These are phyloP conservation scores for Flaveria linearis DNA, from an alignment of 129 eudicot genomes.

Conservation along the genomic window DNA sequence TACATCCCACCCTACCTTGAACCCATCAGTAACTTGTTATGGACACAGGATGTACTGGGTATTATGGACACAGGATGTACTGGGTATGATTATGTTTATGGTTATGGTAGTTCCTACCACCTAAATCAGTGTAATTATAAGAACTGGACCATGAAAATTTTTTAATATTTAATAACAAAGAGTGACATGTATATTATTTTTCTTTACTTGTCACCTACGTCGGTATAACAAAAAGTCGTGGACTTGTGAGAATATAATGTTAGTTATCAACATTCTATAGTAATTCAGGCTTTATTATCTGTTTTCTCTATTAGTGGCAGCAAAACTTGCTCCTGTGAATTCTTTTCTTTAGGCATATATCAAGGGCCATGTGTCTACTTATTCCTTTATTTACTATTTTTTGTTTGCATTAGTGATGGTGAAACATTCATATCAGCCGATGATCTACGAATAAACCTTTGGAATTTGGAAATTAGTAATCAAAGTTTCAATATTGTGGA, in stretches of 20 bases:
- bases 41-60: too few relatives aligned
- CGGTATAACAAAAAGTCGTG: not conserved
- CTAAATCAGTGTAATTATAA: not conserved
- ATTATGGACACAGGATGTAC: too few relatives aligned
- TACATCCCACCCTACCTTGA: too few relatives aligned
- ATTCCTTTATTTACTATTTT: not conserved
- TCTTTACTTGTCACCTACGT: not conserved
- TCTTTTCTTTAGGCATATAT: not conserved
- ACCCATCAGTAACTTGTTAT: too few relatives aligned
- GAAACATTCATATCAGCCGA: slow-evolving; percentile 99
- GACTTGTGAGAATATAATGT: not conserved
- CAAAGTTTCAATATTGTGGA: slow-evolving; percentile 97
- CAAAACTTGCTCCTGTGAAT: not conserved
- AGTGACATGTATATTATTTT: not conserved
- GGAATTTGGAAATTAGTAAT: slow-evolving; percentile 96
- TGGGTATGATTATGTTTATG: too few relatives aligned
- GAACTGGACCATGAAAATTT: not conserved
- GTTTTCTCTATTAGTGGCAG: slow-evolving; percentile 14
- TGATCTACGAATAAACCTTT: slow-evolving; percentile 92
- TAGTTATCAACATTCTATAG: slow-evolving; percentile 7
- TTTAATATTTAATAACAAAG: not conserved
- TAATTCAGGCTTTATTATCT: not conserved
- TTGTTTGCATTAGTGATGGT: slow-evolving; percentile 70
- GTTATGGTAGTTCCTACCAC: not conserved
- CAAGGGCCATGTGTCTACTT: not conserved